Base-by-base conservation (phyloP, 2,329 filamentous ascomycete genomes). In the Aspergillus latus region DNA sequence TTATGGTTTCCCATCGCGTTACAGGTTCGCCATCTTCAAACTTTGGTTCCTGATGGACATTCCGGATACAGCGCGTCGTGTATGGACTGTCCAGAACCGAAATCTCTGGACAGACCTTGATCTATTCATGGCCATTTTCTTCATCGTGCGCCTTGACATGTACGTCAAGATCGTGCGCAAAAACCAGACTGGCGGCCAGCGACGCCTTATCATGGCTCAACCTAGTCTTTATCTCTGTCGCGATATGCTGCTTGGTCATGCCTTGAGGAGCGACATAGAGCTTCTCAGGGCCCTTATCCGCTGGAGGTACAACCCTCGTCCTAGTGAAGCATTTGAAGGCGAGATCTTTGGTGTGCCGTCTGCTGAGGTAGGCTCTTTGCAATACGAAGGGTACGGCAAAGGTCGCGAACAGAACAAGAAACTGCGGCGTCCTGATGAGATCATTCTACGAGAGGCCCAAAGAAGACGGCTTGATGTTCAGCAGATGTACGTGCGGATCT, bases 31-130 rank as follows among this genome's bases (percentile, higher is more conserved):
- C 1, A 72, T 89, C 45, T 78, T 84, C 64, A 88, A 89, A 66
- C 76, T 90, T 15, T 94, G 90, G 90, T 80, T 88, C 50, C 66
- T 89, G 34, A 84, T 91, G 77, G 88, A 92, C 65, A 74, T 87
- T 3, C 75, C 82, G 0, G 84, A 83, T 11, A 87, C 80, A 49
- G 64, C 61, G 0, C 75, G 81, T 11, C 84, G 90, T 1, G 71
- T 79, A 5, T 75, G 75, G 1, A 74, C 87, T 4, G 69, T 90
- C 4, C 76, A 76, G 30, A 84, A 84, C 68, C 51, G 52, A 8
- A 62, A 65, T 0, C 76, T 86, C 47, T 88, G 88, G 80, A 75
- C 79, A 8, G 76, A 87, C 55, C 58, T 68, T 3, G 84, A 90
- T 65, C 70, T 94, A 8, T 82, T 84, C 66, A 78, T 83, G 49